Conservation (phyloP, 2,329 filamentous ascomycete species). For the Xylariales sp. region DNA sequence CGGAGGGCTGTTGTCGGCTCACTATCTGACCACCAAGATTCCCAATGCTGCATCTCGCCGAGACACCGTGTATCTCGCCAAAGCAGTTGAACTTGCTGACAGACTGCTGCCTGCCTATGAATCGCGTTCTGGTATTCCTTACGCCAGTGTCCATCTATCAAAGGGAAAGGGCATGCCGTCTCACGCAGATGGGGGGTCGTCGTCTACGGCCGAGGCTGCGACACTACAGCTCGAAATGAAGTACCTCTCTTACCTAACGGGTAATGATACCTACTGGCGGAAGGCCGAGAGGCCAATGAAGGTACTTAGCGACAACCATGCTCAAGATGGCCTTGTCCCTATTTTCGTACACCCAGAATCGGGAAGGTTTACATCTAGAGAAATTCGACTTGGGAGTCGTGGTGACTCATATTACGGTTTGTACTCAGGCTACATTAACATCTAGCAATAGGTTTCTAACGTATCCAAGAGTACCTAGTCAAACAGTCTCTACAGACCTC, state of each 20-base stretch:
- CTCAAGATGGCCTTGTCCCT: slow-evolving; percentile 83
- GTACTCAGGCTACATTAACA: neutral
- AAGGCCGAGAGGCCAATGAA: slow-evolving; percentile 89
- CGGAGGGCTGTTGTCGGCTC: slow-evolving; percentile 87
- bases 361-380: slow-evolving; percentile 81
- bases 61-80: slow-evolving; percentile 92
- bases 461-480: slow-evolving; percentile 79
- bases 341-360: slow-evolving; percentile 86
- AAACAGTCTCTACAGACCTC: slow-evolving; percentile 96
- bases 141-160: slow-evolving; percentile 86
- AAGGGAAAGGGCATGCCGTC: slow-evolving; percentile 79
- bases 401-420: slow-evolving; percentile 90
- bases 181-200: slow-evolving; percentile 84
- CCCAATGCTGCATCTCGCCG: slow-evolving; percentile 74
- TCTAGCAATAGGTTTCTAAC: slow-evolving; percentile 22
- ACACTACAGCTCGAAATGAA: slow-evolving; percentile 97
- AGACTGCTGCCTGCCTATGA: slow-evolving; percentile 87
- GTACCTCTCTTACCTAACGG: slow-evolving; percentile 91
- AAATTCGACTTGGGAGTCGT: slow-evolving; percentile 89
- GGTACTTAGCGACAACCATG: slow-evolving; percentile 81
- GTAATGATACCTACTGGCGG: slow-evolving; percentile 90
- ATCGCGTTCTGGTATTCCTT: slow-evolving; percentile 84
- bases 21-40: slow-evolving; percentile 85
- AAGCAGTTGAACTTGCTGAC: slow-evolving; percentile 89
- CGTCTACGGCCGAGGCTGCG: slow-evolving; percentile 90